Evolutionary conservation across 805 yeast species (phyloP), one percentile per base, ranked within the genome.

Genomic region (Crinitomyces ghanaensis): DNA sequence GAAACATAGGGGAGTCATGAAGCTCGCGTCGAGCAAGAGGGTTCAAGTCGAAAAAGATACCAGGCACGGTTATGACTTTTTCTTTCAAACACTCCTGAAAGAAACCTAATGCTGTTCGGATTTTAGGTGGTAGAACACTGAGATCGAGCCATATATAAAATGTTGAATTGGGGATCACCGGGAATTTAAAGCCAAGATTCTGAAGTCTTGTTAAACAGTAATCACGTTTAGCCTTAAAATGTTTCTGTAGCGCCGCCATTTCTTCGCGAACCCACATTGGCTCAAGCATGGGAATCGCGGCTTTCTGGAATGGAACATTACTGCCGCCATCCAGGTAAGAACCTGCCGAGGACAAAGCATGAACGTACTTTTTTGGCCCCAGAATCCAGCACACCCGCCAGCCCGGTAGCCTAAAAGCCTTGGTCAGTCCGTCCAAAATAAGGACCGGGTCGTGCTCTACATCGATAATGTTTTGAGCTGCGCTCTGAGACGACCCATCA

Each of bases 371-470:
- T 44, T 70, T 75, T 12, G 78, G 78, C 1, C 77, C 78, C 38
- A 72, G 56, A 34, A 72, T 61, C 78, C 78, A 72, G 43, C 77
- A 71, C 7, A 68, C 66, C 53, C 78, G 60, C 77, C 77, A 72
- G 2, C 78, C 78, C 2, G 78, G 78, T 30, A 72, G 59, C 39
- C 78, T 59, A 56, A 72, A 72, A 2, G 73, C 71, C 51, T 72
- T 72, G 31, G 78, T 72, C 24, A 72, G 57, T 1, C 78, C 78
- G 49, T 72, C 74, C 39, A 72, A 59, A 37, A 72, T 69, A 43
- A 72, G 59, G 6, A 72, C 78, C 0, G 77, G 77, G 44, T 72
- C 78, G 34, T 53, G 53, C 44, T 72, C 65, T 16, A 72, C 77
- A 42, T 72, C 76, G 19, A 66, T 60, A 16, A 72, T 65, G 39